Evolutionary conservation across 768 basidiomycete genomes (phyloP).

Genomic region (Lentinula boryana): DNA sequence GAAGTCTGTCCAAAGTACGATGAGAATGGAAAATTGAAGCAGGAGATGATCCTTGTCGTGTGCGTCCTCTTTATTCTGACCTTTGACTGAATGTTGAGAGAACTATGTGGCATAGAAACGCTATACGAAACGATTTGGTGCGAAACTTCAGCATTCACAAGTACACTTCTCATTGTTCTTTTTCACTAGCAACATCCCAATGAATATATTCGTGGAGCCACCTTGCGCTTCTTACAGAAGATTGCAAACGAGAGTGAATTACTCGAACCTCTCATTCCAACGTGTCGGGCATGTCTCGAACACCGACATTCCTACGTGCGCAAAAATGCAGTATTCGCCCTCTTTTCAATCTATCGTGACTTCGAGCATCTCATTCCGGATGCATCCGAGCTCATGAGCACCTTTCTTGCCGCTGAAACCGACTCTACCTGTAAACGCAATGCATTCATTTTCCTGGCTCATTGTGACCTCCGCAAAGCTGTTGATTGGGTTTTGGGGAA

Average conservation of each 20-base stretch:
- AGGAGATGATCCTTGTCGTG: constrained; percentile 99
- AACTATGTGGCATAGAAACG: constrained; percentile 55
- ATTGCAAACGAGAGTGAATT: constrained; percentile 89
- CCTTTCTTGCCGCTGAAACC: constrained; percentile 92
- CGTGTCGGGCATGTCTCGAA: constrained; percentile 89
- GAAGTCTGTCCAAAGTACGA: constrained; percentile 98
- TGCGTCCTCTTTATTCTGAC: constrained; percentile 22
- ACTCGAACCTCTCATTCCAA: constrained; percentile 92
- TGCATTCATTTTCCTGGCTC: constrained; percentile 90
- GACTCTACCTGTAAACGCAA: constrained; percentile 97
- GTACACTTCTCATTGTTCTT: constrained; percentile 4
- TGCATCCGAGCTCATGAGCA: constrained; percentile 91
- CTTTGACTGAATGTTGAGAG: constrained; percentile 2
- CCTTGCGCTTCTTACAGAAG: constrained; percentile 93
- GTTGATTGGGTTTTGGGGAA: constrained; percentile 86
- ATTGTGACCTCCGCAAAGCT: constrained; percentile 83
- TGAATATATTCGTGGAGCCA: constrained; percentile 98
- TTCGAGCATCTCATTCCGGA: constrained; percentile 95
- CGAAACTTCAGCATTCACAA: background rate
- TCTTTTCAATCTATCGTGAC: constrained; percentile 91
- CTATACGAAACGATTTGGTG: constrained; percentile 95
- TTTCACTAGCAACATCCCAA: constrained; percentile 89
- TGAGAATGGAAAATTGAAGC: constrained; percentile 94
- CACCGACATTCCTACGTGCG: constrained; percentile 97
- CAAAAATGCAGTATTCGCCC: constrained; percentile 96